Percentiles rank a stretch among this genome's conserved stretches.
These are phyloP conservation scores for Fallopia convolvulus DNA, from an alignment of 148 eudicot species.

Conservation along the genomic window DNA sequence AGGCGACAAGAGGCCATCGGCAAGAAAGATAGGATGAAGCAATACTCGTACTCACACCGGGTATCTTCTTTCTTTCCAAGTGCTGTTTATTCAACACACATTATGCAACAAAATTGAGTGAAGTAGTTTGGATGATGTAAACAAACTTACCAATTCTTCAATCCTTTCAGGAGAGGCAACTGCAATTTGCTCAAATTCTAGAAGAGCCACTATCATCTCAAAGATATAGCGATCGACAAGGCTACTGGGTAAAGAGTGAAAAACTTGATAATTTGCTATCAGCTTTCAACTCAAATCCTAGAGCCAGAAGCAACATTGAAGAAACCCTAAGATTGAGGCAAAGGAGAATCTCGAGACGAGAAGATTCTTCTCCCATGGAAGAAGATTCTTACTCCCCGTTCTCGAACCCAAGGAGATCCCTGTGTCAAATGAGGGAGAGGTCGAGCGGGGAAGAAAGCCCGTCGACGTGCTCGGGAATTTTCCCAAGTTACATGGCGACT, in stretches of 20 bases:
- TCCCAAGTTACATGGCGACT: constrained; percentile 69
- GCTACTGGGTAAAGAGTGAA: constrained; percentile 28
- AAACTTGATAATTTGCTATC: constrained; percentile 17
- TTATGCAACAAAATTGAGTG: not conserved
- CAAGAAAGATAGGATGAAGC: constrained; percentile 69
- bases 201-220: constrained; percentile 27
- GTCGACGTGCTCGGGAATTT: constrained; percentile 23
- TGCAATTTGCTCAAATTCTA: constrained; percentile 24
- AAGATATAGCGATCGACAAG: constrained; percentile 22
- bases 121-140: not conserved
- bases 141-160: not conserved
- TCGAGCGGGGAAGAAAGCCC: constrained; percentile 33
- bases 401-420: constrained; percentile 71
- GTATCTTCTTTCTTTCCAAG: constrained; percentile 22
- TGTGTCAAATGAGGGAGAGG: constrained; percentile 33
- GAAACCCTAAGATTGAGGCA: constrained; percentile 17
- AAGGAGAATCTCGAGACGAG: constrained; percentile 20
- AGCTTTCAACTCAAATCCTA: constrained; percentile 18
- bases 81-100: not conserved
- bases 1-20: constrained; percentile 43
- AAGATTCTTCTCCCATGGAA: constrained; percentile 13
- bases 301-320: constrained; percentile 16
- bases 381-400: constrained; percentile 39
- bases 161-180: constrained; percentile 52
- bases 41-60: constrained; percentile 66